Evolutionary conservation across 305 asterid genomes (phyloP).

Genomic region (Coffea humblotiana): DNA sequence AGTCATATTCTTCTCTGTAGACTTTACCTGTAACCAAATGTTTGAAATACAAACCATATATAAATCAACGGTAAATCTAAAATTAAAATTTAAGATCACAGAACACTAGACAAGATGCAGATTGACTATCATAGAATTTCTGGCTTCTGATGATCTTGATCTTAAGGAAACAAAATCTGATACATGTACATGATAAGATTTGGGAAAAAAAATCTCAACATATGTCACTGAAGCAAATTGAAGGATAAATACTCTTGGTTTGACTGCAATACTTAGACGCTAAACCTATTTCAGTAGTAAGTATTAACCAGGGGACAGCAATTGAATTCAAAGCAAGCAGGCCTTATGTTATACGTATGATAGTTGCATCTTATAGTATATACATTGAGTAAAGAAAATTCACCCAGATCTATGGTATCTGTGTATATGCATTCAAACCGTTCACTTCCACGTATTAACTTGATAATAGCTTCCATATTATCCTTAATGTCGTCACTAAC

Average conservation of each 20-base stretch:
- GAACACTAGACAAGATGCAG: not conserved
- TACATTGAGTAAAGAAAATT: not conserved
- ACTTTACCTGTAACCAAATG: slow-evolving; percentile 54
- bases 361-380: not conserved
- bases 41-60: not conserved
- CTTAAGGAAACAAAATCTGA: not conserved
- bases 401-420: not conserved
- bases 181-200: not conserved
- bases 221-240: not conserved
- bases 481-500: not conserved
- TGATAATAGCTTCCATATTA: not conserved
- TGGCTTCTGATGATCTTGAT: not conserved
- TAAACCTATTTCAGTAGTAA: not conserved
- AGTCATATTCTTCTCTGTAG: slow-evolving; percentile 66
- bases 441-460: not conserved
- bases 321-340: not conserved
- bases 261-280: not conserved
- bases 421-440: not conserved
- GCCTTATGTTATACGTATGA: not conserved
- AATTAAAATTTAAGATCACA: not conserved
- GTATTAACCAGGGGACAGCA: not conserved
- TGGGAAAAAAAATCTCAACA: not conserved
- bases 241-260: not conserved
- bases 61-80: not conserved
- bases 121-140: not conserved